Evolutionary conservation across 306 rosid genomes (phyloP).

Genomic region (Fragaria iinumae): DNA sequence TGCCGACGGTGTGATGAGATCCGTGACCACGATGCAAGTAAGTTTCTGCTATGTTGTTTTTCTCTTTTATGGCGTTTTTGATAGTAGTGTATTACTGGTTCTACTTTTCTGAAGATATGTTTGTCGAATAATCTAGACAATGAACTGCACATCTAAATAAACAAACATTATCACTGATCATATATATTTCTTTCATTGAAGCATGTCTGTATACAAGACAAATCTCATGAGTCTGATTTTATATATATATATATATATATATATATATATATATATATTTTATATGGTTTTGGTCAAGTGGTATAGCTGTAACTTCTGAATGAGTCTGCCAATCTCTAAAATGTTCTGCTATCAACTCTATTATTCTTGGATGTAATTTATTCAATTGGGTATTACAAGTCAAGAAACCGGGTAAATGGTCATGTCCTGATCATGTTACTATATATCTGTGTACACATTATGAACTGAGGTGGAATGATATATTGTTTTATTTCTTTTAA

Average conservation of each 20-base stretch:
- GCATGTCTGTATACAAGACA: no score
- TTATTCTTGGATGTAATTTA: not conserved
- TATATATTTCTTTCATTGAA: not conserved
- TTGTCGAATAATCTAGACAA: not conserved
- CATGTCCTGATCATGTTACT: not conserved
- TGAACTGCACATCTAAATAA: not conserved
- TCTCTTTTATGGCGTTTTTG: not conserved
- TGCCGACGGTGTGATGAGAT: constrained; percentile 56
- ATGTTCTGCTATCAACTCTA: not conserved
- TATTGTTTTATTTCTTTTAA: not conserved
- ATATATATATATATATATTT: no score
- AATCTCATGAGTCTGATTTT: no score
- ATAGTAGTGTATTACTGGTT: not conserved
- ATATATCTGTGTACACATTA: not conserved
- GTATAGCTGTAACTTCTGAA: not conserved
- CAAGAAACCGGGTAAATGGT: not conserved
- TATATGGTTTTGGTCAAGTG: not conserved
- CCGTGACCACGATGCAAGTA: constrained; percentile 84
- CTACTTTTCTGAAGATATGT: not conserved
- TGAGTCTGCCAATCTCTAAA: not conserved
- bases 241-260: no score
- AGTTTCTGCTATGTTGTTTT: constrained; percentile 21
- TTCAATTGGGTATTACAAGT: not conserved
- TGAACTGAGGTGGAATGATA: not conserved
- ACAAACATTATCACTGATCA: not conserved